Conservation (phyloP, 176 grass and related monocot species). For the Oryza glaberrima region DNA sequence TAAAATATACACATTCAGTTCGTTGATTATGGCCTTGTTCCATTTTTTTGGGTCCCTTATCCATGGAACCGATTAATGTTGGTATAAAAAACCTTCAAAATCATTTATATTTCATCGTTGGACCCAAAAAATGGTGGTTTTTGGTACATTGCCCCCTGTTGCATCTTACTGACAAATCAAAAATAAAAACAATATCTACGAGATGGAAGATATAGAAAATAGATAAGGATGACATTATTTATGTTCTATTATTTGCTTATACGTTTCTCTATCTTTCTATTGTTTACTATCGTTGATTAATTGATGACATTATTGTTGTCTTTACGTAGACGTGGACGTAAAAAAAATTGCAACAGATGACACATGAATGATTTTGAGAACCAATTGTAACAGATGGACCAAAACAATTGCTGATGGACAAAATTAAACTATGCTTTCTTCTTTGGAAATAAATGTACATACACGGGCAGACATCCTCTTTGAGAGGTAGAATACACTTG, state of each 20-base stretch:
- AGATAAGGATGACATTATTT: background rate
- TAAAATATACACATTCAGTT: too few species aligned
- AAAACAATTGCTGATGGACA: background rate
- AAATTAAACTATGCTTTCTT: background rate
- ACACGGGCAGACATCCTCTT: background rate
- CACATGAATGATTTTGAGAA: background rate
- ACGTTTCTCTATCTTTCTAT: background rate
- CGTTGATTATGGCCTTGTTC: background rate
- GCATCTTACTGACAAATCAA: background rate
- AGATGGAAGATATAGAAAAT: background rate
- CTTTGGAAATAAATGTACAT: background rate
- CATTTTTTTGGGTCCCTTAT: background rate
- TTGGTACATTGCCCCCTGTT: background rate
- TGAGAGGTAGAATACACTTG: background rate
- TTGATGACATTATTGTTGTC: background rate
- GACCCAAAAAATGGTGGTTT: too few species aligned
- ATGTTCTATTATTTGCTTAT: background rate
- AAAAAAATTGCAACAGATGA: background rate
- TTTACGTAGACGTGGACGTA: background rate
- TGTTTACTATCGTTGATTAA: background rate
- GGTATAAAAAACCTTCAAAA: background rate
- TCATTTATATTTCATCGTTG: background rate
- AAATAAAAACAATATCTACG: background rate
- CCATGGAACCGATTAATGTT: background rate
- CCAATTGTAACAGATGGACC: background rate